Evolutionary conservation across 768 basidiomycete genomes (phyloP), one percentile per base, ranked within the genome.

Genomic region (Polyporus arcularius): DNA sequence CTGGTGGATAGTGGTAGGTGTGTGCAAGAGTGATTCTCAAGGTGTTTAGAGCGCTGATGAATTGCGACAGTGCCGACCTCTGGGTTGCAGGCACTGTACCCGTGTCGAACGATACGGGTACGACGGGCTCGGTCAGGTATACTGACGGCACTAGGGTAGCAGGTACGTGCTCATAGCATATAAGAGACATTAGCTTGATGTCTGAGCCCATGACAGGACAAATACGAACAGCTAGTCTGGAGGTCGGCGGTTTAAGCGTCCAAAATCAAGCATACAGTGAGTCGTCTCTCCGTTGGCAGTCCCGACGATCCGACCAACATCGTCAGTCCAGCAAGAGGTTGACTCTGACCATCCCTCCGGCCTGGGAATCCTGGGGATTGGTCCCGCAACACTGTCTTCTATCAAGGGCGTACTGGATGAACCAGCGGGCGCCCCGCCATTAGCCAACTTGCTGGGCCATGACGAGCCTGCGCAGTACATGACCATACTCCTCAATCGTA

Each of bases 1-100:
- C 65, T 72, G 10, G 62, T 73, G n/a, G 74, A 75, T 55, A 74
- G 73, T 7, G 74, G 74, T 40, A 75, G 72, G 72, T 74, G 42
- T 53, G 62, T 21, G 1, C 18, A 15, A 26, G 9, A 49, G 4
- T 16, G 1, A 1, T 28, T 1, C 35, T 30, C n/a, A 8, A 9
- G 4, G 26, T n/a, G 38, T 30, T 1, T 35, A 7, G 21, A 1
- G 5, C 42, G 15, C 42, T 41, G 1, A 35, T 12, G 46, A 14
- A 10, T 16, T 15, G 50, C 46, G 43, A 57, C 52, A 74, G 73
- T 42, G 68, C 73, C 14, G 74, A 75, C 54, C 47, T 75, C 21
- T 73, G 70, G 65, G 68, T 74, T 3, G 68, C 67, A 14, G 71
- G 71, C 2, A 54, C 62, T 21, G 68, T 74, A 8, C 60, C 64